Evolutionary conservation across 768 basidiomycete genomes (phyloP).

Genomic region (Pulveroboletus ravenelii): DNA sequence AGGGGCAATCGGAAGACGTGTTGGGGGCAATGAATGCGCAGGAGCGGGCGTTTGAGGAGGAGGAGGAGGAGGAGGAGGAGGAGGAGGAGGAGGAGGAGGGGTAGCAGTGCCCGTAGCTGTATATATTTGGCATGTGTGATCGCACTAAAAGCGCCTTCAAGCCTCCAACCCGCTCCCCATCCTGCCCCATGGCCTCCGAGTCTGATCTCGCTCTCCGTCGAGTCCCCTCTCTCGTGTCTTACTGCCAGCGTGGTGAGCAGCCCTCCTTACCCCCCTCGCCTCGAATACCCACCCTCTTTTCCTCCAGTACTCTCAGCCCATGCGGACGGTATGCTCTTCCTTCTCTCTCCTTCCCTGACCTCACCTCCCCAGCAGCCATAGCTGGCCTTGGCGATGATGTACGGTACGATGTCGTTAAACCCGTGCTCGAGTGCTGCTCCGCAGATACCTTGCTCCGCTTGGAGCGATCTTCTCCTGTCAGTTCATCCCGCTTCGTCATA

Average conservation of each 20-base stretch:
- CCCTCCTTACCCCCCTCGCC: not conserved
- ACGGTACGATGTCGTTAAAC: slow-evolving; percentile 61
- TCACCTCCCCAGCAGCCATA: slow-evolving; percentile 44
- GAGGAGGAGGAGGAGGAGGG: slow-evolving; percentile 17
- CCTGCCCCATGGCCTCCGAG: slow-evolving; percentile 31
- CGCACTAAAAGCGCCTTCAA: slow-evolving; percentile 11
- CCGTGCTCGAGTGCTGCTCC: slow-evolving; percentile 69
- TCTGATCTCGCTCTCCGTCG: slow-evolving; percentile 34
- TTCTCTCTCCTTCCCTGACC: not conserved
- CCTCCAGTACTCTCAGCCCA: slow-evolving; percentile 52
- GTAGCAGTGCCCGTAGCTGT: not conserved
- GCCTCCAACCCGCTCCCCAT: not conserved
- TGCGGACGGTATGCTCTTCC: slow-evolving; percentile 50
- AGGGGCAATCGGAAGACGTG: slow-evolving; percentile 73
- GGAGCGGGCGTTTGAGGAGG: slow-evolving; percentile 49
- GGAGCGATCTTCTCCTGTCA: slow-evolving; percentile 67
- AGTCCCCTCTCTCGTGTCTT: slow-evolving; percentile 59
- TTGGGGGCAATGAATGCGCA: slow-evolving; percentile 82
- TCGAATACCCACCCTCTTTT: slow-evolving; percentile 13
- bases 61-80: slow-evolving; percentile 36
- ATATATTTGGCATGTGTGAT: slow-evolving; percentile 17
- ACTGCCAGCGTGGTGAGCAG: slow-evolving; percentile 67
- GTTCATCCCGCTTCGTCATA: slow-evolving; percentile 23
- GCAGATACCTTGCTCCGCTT: slow-evolving; percentile 64
- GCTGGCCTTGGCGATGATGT: slow-evolving; percentile 56